Base-by-base conservation (phyloP, 495 filamentous ascomycete species). In the Penicillium fimorum region DNA sequence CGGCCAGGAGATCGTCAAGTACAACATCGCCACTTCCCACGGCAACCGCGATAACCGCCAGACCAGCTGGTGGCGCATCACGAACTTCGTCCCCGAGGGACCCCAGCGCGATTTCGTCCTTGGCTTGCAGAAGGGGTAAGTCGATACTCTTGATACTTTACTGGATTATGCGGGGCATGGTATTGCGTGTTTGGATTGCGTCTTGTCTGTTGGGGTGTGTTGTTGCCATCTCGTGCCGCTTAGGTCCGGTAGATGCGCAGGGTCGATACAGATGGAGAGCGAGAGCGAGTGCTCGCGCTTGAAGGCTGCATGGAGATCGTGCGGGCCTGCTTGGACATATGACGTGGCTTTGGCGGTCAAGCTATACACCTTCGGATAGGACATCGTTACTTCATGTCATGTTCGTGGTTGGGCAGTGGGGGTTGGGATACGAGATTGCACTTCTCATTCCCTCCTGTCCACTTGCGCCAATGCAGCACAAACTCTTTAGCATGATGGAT, bases 101-200 rank as follows among this genome's bases (percentile, higher is more conserved):
- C 20, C 73, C 20, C 74, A 81, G 67, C 84, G 85, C 62, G 86
- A 93, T 51, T 84, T 77, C 66, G 58, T 92, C 37, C 65, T 85
- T 51, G 69, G 72, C 53, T 71, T 95, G 71, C 81, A 78, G 30
- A 96, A 94, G 77, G 92, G 92, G 90, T 95, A 76, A 70, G 88
- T 82, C 24, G 15, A 9, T 47, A 20, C 29, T n/a, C 25, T 41
- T n/a, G 30, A 29, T 43, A 22, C 11, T 9, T 30, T 30, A 1
- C 6, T 9, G 35, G 35, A 6, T 38, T 17, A n/a, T 9, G 4
- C n/a, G 2, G 7, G 33, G 7, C 5, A 37, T 12, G 0, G 2
- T 7, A n/a, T 6, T 38, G 35, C 35, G 6, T 27, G 29, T 17
- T 25, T 48, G n/a, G 22, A 47, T 47, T 27, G 30, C 4, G 7